Conservation (phyloP, 768 basidiomycete genomes). For the Pholiota molesta region DNA sequence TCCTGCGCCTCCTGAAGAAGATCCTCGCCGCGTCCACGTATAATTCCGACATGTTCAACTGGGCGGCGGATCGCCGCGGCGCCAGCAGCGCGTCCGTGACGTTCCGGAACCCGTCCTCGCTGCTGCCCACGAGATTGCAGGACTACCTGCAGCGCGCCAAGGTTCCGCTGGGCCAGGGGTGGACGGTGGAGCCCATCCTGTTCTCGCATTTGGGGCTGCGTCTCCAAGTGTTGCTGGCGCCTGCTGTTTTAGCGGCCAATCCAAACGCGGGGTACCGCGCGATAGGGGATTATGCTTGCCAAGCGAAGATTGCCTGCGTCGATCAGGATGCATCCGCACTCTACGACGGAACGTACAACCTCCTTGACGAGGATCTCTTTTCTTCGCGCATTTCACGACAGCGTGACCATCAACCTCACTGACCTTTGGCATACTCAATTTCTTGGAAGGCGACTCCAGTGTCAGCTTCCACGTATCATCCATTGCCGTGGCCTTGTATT, state of each 20-base stretch:
- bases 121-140: background rate
- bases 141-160: background rate
- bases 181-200: background rate
- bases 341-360: background rate
- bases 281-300: background rate
- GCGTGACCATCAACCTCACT: background rate
- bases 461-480: background rate
- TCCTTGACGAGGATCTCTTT: background rate
- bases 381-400: background rate
- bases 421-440: background rate
- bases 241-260: background rate
- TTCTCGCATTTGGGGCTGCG: conserved; percentile 2
- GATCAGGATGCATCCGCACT: background rate
- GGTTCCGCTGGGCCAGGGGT: background rate
- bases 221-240: background rate
- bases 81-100: background rate
- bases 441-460: background rate
- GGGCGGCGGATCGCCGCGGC: background rate
- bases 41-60: background rate
- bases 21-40: background rate
- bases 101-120: background rate
- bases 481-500: background rate
- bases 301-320: background rate
- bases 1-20: background rate
- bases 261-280: background rate